Base-by-base conservation (phyloP, 192 early-diverging fungal species). In the Backusella macrospora region DNA sequence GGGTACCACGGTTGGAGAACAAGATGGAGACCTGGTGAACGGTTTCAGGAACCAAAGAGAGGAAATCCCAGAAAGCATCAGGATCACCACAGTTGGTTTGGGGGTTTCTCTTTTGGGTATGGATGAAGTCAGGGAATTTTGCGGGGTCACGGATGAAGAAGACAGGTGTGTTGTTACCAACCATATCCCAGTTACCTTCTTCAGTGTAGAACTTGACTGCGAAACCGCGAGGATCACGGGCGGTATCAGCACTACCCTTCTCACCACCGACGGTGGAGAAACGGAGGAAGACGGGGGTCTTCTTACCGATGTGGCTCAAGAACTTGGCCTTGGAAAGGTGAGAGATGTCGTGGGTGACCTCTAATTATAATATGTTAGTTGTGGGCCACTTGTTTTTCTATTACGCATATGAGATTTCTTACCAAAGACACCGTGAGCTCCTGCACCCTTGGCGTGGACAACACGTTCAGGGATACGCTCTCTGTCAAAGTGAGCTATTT, bases 381-480 rank as follows among this genome's bases (percentile, higher is more conserved):
- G 16, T 15, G 40, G 21, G 14, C 42, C 10, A 6, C n/a, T 16
- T 14, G 21, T 65, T 10, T 34, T 65, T 40, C 38, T 52, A 46
- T 69, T 59, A 12, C 12, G 21, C 18, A 21, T 8, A 14, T 7
- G 21, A 5, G 39, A 62, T 42, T 55, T 46, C 37, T 65, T 76
- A 76, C 75, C 79, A 81, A 94, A 93, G 86, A 90, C 90, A 63
- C 94, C 94, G 74, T 93, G 91, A 23, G 93, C 94, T 46, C 92
- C 94, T 71, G 89, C 88, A 62, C 92, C 94, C 83, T 92, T 90
- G 80, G 94, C 94, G 76, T 95, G 92, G 55, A 95, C 94, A 55
- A 95, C 93, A 78, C 93, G 86, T 82, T 94, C 93, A 63, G 93
- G 93, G 62, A 92, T 93, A 77, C 93, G 88, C 81, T 94, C 92